Evolutionary conservation across 140 eudicot species (phyloP), one percentile per base, ranked within the genome.

Genomic region (Erigeron philadelphicus): DNA sequence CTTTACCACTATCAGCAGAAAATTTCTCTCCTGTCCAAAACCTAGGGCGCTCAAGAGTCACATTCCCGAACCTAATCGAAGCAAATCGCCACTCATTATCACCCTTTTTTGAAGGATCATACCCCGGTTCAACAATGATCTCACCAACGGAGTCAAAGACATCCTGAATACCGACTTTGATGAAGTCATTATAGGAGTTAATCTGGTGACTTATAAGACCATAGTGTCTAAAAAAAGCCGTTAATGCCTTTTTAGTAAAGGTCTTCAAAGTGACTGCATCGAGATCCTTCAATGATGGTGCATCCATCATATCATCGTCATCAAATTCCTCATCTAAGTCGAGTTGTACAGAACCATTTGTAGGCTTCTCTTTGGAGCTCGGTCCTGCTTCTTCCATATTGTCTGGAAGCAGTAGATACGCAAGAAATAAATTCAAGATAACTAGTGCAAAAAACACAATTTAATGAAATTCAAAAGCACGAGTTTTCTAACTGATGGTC

Each of bases 91-190:
- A 92, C 46, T 84, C 95, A 8, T 76, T 78, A 4, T 89, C 96
- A 11, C 95, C 96, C 76, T 82, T 92, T 66, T 88, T 88, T 6
- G 95, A 88, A n/a, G 95, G 96, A 70, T 92, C 98, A 71, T 72
- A 92, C 8, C 98, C 96, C 2, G 98, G 96, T 45, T 92, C 89
- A 19, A 92, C 87, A 0, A 46, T 56, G 11, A 92, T 79, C 81
- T 92, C 98, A 21, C 91, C 95, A 42, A 86, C 46, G 11, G 95
- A 82, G 65, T 92, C 96, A 55, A 92, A 84, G 0, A 88, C 80
- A 16, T 76, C 73, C 57, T 92, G 96, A 42, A 91, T 84, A 58
- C 98, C 96, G 66, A 63, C 63, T 31, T 79, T 77, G 11, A 88
- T 79, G 64, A 91, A 91, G 12, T 88, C 89, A 43, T 91, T 86